phyloP scores from a whole-genome alignment of 306 rosid genomes.

The Psophocarpus tetragonolobus region DNA sequence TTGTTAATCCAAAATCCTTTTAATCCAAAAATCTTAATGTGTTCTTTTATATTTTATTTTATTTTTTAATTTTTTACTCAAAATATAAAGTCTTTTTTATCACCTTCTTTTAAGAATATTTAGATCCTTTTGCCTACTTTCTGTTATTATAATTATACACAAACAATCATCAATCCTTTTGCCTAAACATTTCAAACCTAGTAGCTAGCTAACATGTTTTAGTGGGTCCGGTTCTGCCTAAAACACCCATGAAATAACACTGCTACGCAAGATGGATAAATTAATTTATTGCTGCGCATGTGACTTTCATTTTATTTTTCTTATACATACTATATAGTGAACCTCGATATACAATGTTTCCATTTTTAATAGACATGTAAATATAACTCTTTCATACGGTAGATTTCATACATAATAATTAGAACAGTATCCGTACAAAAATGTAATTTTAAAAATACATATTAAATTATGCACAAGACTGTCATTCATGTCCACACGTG shows the following conservation, averaged over 20 bases:
- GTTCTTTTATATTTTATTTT: too few relatives aligned
- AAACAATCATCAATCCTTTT: too few relatives aligned
- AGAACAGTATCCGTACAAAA: background rate
- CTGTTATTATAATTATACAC: too few relatives aligned
- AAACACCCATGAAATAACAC: background rate
- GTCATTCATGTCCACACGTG: background rate
- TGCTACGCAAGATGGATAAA: background rate
- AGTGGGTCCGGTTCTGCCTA: too few relatives aligned
- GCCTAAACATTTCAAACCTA: background rate
- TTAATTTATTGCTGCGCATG: background rate
- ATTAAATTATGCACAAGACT: background rate
- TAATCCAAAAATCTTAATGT: too few relatives aligned
- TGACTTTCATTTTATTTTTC: background rate
- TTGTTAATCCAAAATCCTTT: too few relatives aligned
- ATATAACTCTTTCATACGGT: background rate
- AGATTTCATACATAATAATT: conserved; percentile 14
- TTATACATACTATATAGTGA: background rate
- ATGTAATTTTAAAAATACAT: background rate
- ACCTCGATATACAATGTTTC: background rate
- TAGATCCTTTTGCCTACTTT: too few relatives aligned
- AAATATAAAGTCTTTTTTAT: too few relatives aligned
- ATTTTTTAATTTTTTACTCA: too few relatives aligned
- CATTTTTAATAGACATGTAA: background rate
- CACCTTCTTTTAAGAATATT: too few relatives aligned
- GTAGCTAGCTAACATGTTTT: background rate